Base-by-base conservation (phyloP, 768 basidiomycete genomes). In the Gloeophyllum trabeum region DNA sequence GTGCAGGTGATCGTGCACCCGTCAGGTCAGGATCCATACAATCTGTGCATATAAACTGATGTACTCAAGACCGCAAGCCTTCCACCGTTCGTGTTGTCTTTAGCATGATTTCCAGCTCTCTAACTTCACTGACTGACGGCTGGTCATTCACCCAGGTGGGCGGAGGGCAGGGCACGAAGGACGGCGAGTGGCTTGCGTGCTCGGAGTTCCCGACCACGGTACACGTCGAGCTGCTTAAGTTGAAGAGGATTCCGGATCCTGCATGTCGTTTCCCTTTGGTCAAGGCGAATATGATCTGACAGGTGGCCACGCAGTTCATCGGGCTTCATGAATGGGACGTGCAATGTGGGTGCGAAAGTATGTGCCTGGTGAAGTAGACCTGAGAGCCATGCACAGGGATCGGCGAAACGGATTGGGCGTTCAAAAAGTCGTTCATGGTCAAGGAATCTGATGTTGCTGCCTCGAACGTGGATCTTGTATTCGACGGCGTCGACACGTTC, bases 401-500 rank as follows among this genome's bases (percentile, higher is more conserved):
- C 28, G 90, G 88, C 24, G 92, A 96, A 57, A 69, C 71, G 6
- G 73, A 80, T 25, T 96, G 93, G 93, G 65, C 69, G 16, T 97
- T 94, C 68, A 80, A 71, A 53, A 80, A 77, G 3, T 63, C 55
- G 1, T 81, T 96, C 54, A 53, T 58, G 4, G 63, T 78, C 16
- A 63, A 66, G 2, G 63, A 69, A 14, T 56, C 57, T 14, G 74
- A 79, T 36, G 55, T 79, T 14, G 47, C 52, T 1, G 56, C 62
- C 2, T 48, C 65, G 3, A 69, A 81, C 41, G 64, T 70, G 23
- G 90, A 93, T 55, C 64, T 97, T 14, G 70, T 92, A 5, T 91
- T 94, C 46, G 90, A 94, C 7, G 93, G 93, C 14, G 61, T 97
- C 16, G 93, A 97, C 54, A 96, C 92, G 0, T 94, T 91, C 55